Percentiles rank a stretch among this genome's conserved stretches.
phyloP scores from a whole-genome alignment of 768 basidiomycete species.

The Trametes maxima region DNA sequence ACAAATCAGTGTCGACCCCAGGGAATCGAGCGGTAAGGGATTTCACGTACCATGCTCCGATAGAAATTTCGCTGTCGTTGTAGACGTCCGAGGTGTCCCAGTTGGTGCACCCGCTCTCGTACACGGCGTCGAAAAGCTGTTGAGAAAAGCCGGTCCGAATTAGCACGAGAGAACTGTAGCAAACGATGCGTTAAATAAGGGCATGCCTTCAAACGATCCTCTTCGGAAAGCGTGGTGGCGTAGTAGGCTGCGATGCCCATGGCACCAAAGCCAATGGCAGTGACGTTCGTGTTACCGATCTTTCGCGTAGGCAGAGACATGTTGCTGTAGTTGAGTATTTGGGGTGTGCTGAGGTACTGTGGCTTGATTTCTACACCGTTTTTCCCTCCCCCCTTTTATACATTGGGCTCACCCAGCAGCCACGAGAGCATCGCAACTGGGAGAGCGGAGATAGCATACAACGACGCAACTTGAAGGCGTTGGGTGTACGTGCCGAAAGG shows the following conservation, averaged over 20 bases:
- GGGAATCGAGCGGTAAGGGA: too few species aligned
- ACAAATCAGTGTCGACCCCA: too few species aligned
- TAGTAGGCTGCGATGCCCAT: slow-evolving; percentile 59
- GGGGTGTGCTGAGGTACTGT: slow-evolving; percentile 28
- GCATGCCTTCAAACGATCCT: slow-evolving; percentile 59
- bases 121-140: slow-evolving; percentile 45
- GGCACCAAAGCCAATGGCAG: slow-evolving; percentile 59
- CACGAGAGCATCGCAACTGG: background rate
- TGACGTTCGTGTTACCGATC: slow-evolving; percentile 48
- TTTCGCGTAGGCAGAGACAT: slow-evolving; percentile 41
- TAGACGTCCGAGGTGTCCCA: slow-evolving; percentile 50
- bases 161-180: background rate
- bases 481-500: too few species aligned
- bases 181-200: slow-evolving; percentile 23
- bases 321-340: slow-evolving; percentile 11
- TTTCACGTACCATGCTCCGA: slow-evolving; percentile 41
- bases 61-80: slow-evolving; percentile 42
- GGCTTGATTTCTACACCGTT: background rate
- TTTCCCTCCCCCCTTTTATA: background rate
- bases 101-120: slow-evolving; percentile 42
- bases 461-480: background rate
- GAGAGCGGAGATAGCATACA: background rate
- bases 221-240: slow-evolving; percentile 48
- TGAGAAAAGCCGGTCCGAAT: background rate
- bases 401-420: background rate